Conservation (phyloP, 768 basidiomycete genomes). For the Leucocoprinus leucothites region DNA sequence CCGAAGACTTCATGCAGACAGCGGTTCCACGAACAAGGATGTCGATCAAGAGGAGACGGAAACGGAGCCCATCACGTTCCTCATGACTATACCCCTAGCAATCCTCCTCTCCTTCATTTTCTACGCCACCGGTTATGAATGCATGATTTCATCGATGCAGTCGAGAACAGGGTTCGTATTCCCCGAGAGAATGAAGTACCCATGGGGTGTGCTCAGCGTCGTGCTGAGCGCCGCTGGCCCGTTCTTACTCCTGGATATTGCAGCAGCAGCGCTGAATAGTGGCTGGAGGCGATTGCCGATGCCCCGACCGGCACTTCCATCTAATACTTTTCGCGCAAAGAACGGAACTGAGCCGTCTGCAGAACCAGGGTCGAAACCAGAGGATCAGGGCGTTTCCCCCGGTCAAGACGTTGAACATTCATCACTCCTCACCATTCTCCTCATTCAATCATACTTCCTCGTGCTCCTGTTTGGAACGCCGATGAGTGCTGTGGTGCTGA, state of each 20-base stretch:
- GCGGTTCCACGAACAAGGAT: background rate
- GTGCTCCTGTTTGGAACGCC: constrained; percentile 66
- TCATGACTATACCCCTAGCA: constrained; percentile 45
- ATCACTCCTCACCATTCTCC: too few relatives aligned
- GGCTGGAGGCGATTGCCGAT: constrained; percentile 83
- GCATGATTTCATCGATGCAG: constrained; percentile 83
- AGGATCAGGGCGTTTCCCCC: too few relatives aligned
- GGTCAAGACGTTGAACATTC: too few relatives aligned
- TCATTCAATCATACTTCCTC: constrained; percentile 70
- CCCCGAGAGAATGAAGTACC: constrained; percentile 62
- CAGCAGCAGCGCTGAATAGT: constrained; percentile 64
- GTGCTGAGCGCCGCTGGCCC: too few relatives aligned
- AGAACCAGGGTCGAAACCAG: too few relatives aligned
- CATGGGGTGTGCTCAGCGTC: too few relatives aligned
- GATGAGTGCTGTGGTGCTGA: constrained; percentile 65
- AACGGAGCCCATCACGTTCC: too few relatives aligned
- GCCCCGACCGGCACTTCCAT: constrained; percentile 11
- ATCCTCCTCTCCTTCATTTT: constrained; percentile 76
- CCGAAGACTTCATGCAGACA: background rate
- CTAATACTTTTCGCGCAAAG: background rate
- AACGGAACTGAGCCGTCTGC: background rate
- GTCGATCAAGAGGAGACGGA: background rate
- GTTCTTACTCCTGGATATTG: too few relatives aligned
- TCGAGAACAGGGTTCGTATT: constrained; percentile 95
- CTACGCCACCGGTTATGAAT: constrained; percentile 90